phyloP scores from a whole-genome alignment of 768 basidiomycete species.

The Russula lepida region DNA sequence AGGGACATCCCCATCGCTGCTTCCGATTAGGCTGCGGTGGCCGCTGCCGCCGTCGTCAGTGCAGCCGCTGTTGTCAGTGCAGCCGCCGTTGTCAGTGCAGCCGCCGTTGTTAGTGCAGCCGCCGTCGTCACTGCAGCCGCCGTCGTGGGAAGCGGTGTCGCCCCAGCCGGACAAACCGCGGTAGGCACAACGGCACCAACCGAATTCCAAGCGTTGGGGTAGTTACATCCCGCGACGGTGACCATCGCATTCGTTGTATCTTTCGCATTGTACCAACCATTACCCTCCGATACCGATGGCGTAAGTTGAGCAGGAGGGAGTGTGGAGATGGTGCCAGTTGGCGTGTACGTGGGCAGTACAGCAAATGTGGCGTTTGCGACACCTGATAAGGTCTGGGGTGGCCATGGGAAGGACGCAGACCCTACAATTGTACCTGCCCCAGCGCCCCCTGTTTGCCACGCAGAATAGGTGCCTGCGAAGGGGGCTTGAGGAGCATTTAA shows the following conservation, averaged over 20 bases:
- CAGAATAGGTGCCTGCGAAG: slow-evolving; percentile 41
- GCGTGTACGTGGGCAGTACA: slow-evolving; percentile 52
- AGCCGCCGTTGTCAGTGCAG: too few relatives aligned
- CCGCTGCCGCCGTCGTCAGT: background rate
- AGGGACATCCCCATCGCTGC: background rate
- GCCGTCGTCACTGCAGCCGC: too few relatives aligned
- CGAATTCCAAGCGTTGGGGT: slow-evolving; percentile 48
- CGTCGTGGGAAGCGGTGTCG: background rate
- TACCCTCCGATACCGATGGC: slow-evolving; percentile 31
- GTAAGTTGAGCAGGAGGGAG: slow-evolving; percentile 50
- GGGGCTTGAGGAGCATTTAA: slow-evolving; percentile 35
- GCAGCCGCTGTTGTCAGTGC: background rate
- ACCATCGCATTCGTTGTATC: slow-evolving; percentile 50
- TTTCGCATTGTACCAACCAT: slow-evolving; percentile 50
- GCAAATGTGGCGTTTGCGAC: slow-evolving; percentile 31
- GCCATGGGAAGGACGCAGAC: slow-evolving; percentile 43
- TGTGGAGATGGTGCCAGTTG: slow-evolving; percentile 48
- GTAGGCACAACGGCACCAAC: slow-evolving; percentile 17
- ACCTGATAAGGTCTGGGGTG: slow-evolving; percentile 43
- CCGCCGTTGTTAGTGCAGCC: too few relatives aligned
- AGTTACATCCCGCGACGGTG: slow-evolving; percentile 53
- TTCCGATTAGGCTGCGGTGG: background rate
- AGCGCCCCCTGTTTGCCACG: slow-evolving; percentile 63
- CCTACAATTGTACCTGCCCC: slow-evolving; percentile 43
- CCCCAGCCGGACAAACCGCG: slow-evolving; percentile 10